These are phyloP conservation scores for Entophlyctis luteolus DNA, from an alignment of 192 early-diverging fungal genomes.

Conservation along the genomic window DNA sequence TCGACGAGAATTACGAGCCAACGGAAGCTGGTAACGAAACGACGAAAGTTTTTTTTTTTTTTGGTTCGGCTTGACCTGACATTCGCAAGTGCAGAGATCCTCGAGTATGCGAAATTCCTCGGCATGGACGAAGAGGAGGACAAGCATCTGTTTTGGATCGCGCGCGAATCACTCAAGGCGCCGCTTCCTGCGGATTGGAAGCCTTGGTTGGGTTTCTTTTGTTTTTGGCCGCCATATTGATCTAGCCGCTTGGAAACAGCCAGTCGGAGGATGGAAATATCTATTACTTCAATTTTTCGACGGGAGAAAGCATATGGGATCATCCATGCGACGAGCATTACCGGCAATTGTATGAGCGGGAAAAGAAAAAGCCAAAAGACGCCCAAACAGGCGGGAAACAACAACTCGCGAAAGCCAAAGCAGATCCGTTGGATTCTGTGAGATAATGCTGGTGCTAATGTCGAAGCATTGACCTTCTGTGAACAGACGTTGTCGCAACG, in stretches of 20 bases:
- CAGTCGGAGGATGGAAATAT: constrained; percentile 64
- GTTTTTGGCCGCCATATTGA: background rate
- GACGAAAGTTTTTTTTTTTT: background rate
- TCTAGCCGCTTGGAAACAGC: constrained; percentile 22
- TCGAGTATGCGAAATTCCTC: constrained; percentile 61
- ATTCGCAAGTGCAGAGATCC: constrained; percentile 39
- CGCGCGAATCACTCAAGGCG: constrained; percentile 57
- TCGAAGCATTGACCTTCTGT: too few relatives aligned
- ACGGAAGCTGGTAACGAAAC: constrained; percentile 43
- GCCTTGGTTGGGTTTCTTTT: constrained; percentile 42
- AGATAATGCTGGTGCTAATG: too few relatives aligned
- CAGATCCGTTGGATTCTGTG: too few relatives aligned
- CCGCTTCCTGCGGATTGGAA: constrained; percentile 63
- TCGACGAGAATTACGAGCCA: constrained; percentile 64
- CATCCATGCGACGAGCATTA: constrained; percentile 67
- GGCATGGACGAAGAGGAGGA: constrained; percentile 58
- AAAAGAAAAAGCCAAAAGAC: constrained; percentile 46
- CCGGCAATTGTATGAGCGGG: constrained; percentile 50
- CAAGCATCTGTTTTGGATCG: constrained; percentile 58
- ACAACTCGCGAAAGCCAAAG: background rate
- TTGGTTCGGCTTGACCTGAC: background rate
- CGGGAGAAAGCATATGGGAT: constrained; percentile 63
- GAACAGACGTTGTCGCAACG: too few relatives aligned
- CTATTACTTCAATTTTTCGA: constrained; percentile 61
- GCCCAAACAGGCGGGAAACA: background rate